phyloP scores from a whole-genome alignment of 805 yeast species.

The Candida sithepensis region DNA sequence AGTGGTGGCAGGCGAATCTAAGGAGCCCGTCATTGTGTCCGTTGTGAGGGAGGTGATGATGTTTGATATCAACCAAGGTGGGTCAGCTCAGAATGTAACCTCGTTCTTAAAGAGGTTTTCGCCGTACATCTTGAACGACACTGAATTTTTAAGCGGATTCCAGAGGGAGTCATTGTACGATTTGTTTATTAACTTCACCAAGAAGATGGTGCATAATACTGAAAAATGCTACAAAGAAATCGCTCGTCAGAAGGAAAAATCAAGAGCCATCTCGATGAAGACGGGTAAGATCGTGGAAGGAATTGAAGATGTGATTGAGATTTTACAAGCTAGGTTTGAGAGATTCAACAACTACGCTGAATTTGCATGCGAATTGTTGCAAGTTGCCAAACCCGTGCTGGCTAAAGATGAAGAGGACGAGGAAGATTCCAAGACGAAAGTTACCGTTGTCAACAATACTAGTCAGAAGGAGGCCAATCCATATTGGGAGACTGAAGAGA shows the following conservation, averaged over 20 bases:
- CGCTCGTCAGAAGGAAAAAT: constrained; percentile 34
- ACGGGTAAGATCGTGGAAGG: constrained; percentile 56
- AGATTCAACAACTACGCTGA: constrained; percentile 42
- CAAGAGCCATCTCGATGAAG: constrained; percentile 55
- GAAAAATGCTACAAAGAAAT: constrained; percentile 35
- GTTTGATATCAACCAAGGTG: constrained; percentile 31
- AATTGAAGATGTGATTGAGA: constrained; percentile 20
- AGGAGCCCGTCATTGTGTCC: constrained; percentile 38
- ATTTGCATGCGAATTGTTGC: constrained; percentile 40
- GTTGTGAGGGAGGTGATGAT: constrained; percentile 42
- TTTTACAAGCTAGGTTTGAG: constrained; percentile 34
- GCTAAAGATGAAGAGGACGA: constrained; percentile 26
- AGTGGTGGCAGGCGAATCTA: constrained; percentile 16
- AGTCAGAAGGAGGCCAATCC: constrained; percentile 1
- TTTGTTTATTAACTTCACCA: constrained; percentile 40
- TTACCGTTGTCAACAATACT: constrained; percentile 23
- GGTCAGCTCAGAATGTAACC: constrained; percentile 37
- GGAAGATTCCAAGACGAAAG: constrained; percentile 21
- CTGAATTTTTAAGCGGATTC: constrained; percentile 26
- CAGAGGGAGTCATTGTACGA: constrained; percentile 30
- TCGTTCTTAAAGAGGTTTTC: constrained; percentile 49
- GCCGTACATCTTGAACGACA: constrained; percentile 29
- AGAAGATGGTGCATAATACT: constrained; percentile 38
- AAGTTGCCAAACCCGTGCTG: constrained; percentile 35
- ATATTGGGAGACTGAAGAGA: constrained; percentile 66